Percentiles rank a stretch among this genome's conserved stretches.
These are phyloP conservation scores for Bryoerythrophyllum caledonicum DNA, from an alignment of 225 moss, liverwort and hornwort genomes.

Conservation along the genomic window DNA sequence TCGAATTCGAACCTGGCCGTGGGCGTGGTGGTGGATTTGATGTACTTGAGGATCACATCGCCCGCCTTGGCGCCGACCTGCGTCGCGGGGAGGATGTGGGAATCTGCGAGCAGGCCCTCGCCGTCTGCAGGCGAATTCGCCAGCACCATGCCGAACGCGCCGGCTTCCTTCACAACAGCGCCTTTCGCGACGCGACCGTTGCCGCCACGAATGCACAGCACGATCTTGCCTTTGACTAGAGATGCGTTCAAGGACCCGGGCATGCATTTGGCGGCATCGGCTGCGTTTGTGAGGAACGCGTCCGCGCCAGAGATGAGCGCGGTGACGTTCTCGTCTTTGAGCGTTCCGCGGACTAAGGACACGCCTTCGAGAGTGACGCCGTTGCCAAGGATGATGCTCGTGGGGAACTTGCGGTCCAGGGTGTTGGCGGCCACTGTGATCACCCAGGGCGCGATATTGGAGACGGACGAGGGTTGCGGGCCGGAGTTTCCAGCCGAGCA, in stretches of 20 bases:
- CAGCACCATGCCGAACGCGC: constrained; percentile 41
- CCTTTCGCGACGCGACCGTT: constrained; percentile 72
- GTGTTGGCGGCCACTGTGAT: constrained; percentile 81
- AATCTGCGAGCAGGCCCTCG: constrained; percentile 50
- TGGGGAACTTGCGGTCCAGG: constrained; percentile 73
- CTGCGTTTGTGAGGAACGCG: constrained; percentile 9
- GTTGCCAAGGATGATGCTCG: constrained; percentile 47
- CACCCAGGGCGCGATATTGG: constrained; percentile 87
- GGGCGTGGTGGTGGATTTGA: constrained; percentile 28
- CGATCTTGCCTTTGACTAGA: constrained; percentile 69
- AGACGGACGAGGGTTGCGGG: constrained; percentile 42
- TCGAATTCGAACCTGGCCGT: constrained; percentile 47
- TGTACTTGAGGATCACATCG: constrained; percentile 36
- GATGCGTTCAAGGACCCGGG: constrained; percentile 52
- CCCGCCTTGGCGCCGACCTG: constrained; percentile 43
- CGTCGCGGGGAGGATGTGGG: constrained; percentile 69
- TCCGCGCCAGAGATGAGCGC: constrained; percentile 26
- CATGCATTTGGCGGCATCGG: constrained; percentile 31
- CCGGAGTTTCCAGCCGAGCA: constrained; percentile 85
- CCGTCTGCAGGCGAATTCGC: constrained; percentile 24
- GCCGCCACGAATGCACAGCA: constrained; percentile 61
- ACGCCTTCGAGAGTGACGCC: constrained; percentile 31
- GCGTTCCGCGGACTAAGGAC: constrained; percentile 38
- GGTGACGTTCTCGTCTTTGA: background rate
- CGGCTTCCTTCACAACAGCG: constrained; percentile 42